A percentile compares a stretch with the other conserved stretches of the same genome.
phyloP scores from a whole-genome alignment of 805 yeast genomes.

The Metschnikowia henanensis region DNA sequence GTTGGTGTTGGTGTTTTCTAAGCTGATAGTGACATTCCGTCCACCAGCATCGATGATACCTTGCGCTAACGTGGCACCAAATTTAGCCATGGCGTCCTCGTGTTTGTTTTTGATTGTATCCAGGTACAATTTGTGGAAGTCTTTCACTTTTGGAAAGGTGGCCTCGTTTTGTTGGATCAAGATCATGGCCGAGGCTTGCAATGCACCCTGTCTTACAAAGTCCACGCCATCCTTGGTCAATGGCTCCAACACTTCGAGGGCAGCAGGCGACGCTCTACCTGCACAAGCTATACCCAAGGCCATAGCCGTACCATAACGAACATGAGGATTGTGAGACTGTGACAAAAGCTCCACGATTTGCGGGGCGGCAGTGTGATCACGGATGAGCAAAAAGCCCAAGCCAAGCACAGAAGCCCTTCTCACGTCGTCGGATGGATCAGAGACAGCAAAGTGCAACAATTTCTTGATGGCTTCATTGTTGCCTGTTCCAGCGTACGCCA shows the following conservation, averaged over 20 bases:
- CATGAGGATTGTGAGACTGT: constrained; percentile 96
- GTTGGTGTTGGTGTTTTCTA: constrained; percentile 86
- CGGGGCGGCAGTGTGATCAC: constrained; percentile 92
- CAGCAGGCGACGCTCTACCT: constrained; percentile 85
- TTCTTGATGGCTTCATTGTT: constrained; percentile 83
- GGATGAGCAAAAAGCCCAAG: constrained; percentile 85
- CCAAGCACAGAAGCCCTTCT: constrained; percentile 94
- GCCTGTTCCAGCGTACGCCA: constrained; percentile 97
- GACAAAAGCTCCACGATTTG: constrained; percentile 90
- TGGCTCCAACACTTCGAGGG: constrained; percentile 90
- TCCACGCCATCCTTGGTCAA: constrained; percentile 92
- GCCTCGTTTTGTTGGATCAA: constrained; percentile 86
- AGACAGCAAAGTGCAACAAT: constrained; percentile 88
- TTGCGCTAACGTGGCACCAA: constrained; percentile 96
- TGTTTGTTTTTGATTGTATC: constrained; percentile 82
- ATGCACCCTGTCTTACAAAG: constrained; percentile 97
- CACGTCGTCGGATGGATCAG: constrained; percentile 95
- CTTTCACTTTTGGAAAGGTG: constrained; percentile 74
- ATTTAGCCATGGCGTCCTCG: constrained; percentile 95
- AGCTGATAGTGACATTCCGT: constrained; percentile 89
- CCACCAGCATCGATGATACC: constrained; percentile 99
- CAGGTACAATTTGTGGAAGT: constrained; percentile 71
- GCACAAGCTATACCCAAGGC: constrained; percentile 98
- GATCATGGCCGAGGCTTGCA: constrained; percentile 89
- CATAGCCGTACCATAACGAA: constrained; percentile 96